Evolutionary conservation across 257 asterid genomes (phyloP), one percentile per base, ranked within the genome.

Genomic region (Solanum appendiculatum): DNA sequence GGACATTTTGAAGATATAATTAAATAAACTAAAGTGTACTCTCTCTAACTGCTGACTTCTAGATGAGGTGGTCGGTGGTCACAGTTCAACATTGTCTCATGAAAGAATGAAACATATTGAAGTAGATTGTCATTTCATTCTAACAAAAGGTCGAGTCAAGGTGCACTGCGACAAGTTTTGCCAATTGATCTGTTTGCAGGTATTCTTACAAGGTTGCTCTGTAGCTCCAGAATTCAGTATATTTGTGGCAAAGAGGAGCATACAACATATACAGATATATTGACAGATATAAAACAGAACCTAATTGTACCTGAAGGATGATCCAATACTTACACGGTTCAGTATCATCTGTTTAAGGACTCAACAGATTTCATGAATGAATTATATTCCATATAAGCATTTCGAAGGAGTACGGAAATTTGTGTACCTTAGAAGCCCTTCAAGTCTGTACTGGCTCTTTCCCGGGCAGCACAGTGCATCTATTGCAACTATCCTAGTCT

Each of bases 401-500:
- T 48, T 44, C 0, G 0, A 44, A 81, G 48, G 29, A 48, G 9
- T 31, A 46, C 3, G 0, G 68, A 81, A 81, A 81, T 10, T 81
- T 31, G 12, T 81, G 72, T 83, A 91, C 93, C 99, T 94, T 66
- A 95, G 92, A 88, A 97, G 96, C 80, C 86, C 91, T 70, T 92
- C 92, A 1, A 48, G 88, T 84, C 74, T 82, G 91, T 92, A 95
- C 46, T 96, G 98, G 83, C 94, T 92, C 91, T 83, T 89, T 83
- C 99, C 99, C 3, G 96, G 95, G 58, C 86, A 29, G 90, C 94
- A 90, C 25, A 95, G 91, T 7, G 98, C 99, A 74, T 97, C 99
- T n/a, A 97, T 94, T 63, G 98, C 99, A 86, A 92, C 87, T 64
- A 97, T 92, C 92, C 99, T 94, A 23, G 98, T 95, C 89, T 88